Conservation (phyloP, 176 grass and related monocot species). For the Zoysia pacifica region DNA sequence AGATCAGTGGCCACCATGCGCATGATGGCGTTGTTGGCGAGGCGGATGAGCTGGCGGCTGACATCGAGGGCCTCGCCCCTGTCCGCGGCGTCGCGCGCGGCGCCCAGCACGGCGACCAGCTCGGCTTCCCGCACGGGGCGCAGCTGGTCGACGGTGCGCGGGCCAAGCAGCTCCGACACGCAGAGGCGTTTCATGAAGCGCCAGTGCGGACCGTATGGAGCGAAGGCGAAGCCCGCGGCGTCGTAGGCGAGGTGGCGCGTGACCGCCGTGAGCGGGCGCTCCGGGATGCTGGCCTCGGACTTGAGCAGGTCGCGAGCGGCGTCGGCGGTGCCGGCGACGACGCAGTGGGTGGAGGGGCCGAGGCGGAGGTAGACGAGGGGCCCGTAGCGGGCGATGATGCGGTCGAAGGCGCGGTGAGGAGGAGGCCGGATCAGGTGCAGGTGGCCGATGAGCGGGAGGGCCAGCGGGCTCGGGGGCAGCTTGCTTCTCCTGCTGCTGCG, state of each 20-base stretch:
- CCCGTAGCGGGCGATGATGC: conserved; percentile 36
- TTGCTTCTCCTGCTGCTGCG: not conserved
- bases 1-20: conserved; percentile 53
- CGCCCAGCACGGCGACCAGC: conserved; percentile 36
- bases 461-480: conserved; percentile 47
- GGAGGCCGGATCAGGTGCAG: conserved; percentile 50
- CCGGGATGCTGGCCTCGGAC: conserved; percentile 51
- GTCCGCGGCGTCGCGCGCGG: not conserved
- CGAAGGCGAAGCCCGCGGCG: conserved; percentile 59
- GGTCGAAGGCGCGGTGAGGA: conserved; percentile 48
- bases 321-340: conserved; percentile 43
- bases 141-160: conserved; percentile 54
- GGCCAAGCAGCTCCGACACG: conserved; percentile 66
- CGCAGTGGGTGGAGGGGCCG: conserved; percentile 54
- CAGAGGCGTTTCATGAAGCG: conserved; percentile 72
- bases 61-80: conserved; percentile 29
- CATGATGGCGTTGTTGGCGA: conserved; percentile 55
- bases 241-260: conserved; percentile 55
- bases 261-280: conserved; percentile 46
- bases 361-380: conserved; percentile 57
- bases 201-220: conserved; percentile 62
- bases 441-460: conserved; percentile 53
- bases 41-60: conserved; percentile 45
- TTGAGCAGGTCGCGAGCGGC: conserved; percentile 40
- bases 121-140: conserved; percentile 52